Conservation (phyloP, 768 basidiomycete genomes). For the Pholiota conissans region DNA sequence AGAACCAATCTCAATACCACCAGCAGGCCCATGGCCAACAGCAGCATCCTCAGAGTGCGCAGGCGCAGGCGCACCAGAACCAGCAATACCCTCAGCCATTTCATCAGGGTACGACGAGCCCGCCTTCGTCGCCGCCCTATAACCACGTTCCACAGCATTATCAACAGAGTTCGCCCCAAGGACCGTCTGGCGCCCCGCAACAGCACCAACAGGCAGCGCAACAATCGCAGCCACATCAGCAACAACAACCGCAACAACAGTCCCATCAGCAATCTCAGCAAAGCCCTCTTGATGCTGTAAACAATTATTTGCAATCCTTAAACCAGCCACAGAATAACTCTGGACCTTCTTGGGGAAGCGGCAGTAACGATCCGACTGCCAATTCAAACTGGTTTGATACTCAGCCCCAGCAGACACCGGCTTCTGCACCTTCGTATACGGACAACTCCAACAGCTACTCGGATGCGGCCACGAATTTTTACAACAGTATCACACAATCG, state of each 20-base stretch:
- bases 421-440: not conserved
- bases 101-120: not conserved
- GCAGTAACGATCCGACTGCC: slow-evolving; percentile 15
- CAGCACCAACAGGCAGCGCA: slow-evolving; percentile 9
- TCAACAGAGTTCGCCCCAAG: not conserved
- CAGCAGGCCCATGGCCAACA: not conserved
- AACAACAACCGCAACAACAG: slow-evolving; percentile 12
- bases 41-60: not conserved
- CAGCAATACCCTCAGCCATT: slow-evolving; percentile 13
- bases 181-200: not conserved
- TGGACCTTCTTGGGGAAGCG: slow-evolving; percentile 11
- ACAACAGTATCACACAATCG: slow-evolving; percentile 5
- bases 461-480: not conserved
- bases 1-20: not conserved
- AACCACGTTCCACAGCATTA: slow-evolving; percentile 10
- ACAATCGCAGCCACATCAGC: slow-evolving; percentile 11
- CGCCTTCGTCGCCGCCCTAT: not conserved
- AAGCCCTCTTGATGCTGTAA: not conserved
- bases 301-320: not conserved
- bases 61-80: slow-evolving; percentile 5
- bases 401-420: not conserved
- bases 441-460: slow-evolving; percentile 6
- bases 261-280: slow-evolving; percentile 3
- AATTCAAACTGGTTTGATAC: slow-evolving; percentile 6
- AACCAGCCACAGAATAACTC: slow-evolving; percentile 10